Evolutionary conservation across 2,329 filamentous ascomycete genomes (phyloP), one percentile per base, ranked within the genome.

Genomic region (Teratosphaeria pseudoeucalypti): DNA sequence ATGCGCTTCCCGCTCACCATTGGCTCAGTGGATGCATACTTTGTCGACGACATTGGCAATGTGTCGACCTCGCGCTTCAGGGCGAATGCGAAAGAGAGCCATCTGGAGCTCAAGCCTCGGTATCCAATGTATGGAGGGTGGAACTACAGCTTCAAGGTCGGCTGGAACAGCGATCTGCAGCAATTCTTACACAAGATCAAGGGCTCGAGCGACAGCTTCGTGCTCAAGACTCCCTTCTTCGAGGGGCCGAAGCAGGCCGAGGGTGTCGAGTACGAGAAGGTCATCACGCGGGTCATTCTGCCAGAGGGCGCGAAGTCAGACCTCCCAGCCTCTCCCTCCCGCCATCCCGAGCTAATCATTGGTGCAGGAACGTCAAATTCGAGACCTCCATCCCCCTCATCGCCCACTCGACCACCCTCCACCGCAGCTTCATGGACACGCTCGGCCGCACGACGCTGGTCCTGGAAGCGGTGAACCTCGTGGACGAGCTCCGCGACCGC

Each of bases 81-180:
- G 63, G 85, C 81, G 66, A 89, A 84, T 72, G 83, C 82, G 52
- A 62, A 68, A 14, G 72, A 75, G 54, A 87, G 89, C n/a, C 78
- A 87, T 52, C 82, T 99, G 32, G 92, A 96, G 75, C 81, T 96
- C 63, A 94, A 92, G 80, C 94, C 94, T 23, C 85, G 94, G 57
- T 99, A 95, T 75, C 94, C 94, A n/a, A 75, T 99, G 27, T 99
- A 96, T 69, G 94, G 94, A 61, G 91, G 90, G 62, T 99, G 94
- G 94, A 96, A 95, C 76, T 97, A 96, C 76, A 94, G 89, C 65
- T 99, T 97, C 79, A 90, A 88, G 61, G 86, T 97, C 60, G 94
- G 94, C 66, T 99, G 94, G 94, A 95, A 97, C 77, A 86, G 89
- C 57, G 85, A 95, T 65, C 81, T 95, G 32, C 85, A 85, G 68